phyloP scores from a whole-genome alignment of 1,284 basidiomycete genomes.

The Ganoderma leucocontextum region DNA sequence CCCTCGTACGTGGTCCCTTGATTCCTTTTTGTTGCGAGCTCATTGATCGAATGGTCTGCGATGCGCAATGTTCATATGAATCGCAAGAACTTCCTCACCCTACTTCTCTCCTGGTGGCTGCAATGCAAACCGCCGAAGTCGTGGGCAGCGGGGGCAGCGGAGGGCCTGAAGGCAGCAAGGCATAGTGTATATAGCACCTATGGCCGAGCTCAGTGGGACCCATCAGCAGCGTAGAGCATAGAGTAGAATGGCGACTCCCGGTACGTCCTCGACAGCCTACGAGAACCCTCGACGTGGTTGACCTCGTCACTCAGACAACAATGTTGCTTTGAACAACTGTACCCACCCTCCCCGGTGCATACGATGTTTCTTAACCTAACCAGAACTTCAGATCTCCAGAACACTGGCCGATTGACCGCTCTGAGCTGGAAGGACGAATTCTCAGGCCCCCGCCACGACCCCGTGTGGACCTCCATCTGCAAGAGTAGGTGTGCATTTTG shows the following conservation, averaged over 20 bases:
- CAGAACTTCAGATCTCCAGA: constrained; percentile 58
- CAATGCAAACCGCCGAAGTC: constrained; percentile 18
- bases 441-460: constrained; percentile 55
- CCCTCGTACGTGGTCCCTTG: constrained; percentile 26
- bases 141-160: constrained; percentile 17
- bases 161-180: constrained; percentile 27
- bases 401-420: constrained; percentile 46
- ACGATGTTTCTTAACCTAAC: neutral
- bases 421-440: constrained; percentile 63
- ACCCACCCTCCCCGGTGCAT: neutral
- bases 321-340: constrained; percentile 43
- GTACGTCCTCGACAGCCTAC: constrained; percentile 14
- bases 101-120: constrained; percentile 26
- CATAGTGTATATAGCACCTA: constrained; percentile 31
- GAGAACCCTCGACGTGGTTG: neutral
- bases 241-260: constrained; percentile 28
- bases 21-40: constrained; percentile 22
- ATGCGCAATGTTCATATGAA: constrained; percentile 32
- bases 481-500: constrained; percentile 53
- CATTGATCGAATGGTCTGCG: constrained; percentile 33
- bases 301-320: constrained; percentile 27
- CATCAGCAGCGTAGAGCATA: constrained; percentile 17
- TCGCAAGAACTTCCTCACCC: constrained; percentile 23
- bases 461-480: constrained; percentile 63
- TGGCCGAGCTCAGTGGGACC: neutral